Evolutionary conservation across 2,329 filamentous ascomycete species (phyloP).

Genomic region (Xylariaceae sp.): DNA sequence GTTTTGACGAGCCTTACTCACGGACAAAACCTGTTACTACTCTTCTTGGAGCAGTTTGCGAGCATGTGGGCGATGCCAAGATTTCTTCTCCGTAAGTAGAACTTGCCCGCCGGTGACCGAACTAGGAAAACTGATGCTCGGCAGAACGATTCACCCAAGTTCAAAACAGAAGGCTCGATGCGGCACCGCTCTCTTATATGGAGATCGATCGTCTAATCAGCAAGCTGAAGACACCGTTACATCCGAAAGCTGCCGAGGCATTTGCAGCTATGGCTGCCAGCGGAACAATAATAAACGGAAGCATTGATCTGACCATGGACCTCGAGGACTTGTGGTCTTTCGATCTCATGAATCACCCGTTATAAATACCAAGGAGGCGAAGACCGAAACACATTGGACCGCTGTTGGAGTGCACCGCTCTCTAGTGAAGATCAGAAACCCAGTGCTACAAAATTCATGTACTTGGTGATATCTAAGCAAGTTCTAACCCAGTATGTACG

Average conservation of each 20-base stretch:
- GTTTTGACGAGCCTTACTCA: conserved; percentile 11
- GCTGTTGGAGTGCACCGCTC: no score
- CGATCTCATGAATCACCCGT: not conserved
- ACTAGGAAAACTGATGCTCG: conserved; percentile 2
- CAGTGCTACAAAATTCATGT: no score
- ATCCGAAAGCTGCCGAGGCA: conserved; percentile 17
- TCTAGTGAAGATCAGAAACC: no score
- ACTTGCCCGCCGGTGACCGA: not conserved
- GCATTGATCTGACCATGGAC: not conserved
- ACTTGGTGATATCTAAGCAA: no score
- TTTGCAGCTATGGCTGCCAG: not conserved
- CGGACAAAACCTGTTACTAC: conserved; percentile 17
- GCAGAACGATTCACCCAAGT: conserved; percentile 16
- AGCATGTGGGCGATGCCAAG: conserved; percentile 23
- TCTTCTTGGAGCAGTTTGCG: conserved; percentile 25
- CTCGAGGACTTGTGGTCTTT: conserved; percentile 17
- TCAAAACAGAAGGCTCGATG: conserved; percentile 5
- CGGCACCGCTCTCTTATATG: conserved; percentile 10
- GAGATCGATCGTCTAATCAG: conserved; percentile 19
- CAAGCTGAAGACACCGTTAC: conserved; percentile 21
- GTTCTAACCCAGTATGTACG: no score
- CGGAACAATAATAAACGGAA: not conserved
- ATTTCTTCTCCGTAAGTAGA: conserved; percentile 21
- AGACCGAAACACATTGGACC: no score
- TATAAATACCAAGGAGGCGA: no score